Evolutionary conservation across 768 basidiomycete genomes (phyloP).

Genomic region (Psilocybe tampanensis): DNA sequence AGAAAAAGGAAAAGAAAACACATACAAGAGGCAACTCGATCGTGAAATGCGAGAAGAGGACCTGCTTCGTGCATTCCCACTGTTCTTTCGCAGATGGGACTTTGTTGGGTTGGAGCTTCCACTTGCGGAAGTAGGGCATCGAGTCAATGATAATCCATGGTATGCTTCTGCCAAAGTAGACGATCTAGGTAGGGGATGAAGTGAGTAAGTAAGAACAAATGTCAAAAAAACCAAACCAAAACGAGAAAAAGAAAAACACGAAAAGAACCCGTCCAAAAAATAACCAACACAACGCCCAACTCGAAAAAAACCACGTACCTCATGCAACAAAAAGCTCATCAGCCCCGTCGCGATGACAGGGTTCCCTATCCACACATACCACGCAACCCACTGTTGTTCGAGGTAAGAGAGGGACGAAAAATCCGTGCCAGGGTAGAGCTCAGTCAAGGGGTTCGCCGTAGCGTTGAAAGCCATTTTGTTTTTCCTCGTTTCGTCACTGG

Average conservation of each 20-base stretch:
- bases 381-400: constrained; percentile 82
- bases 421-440: constrained; percentile 61
- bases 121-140: constrained; percentile 90
- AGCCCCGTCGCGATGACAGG: constrained; percentile 92
- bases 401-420: constrained; percentile 63
- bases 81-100: constrained; percentile 80
- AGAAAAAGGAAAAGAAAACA: constrained; percentile 16
- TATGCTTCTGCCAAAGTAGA: constrained; percentile 94
- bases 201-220: background rate
- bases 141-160: constrained; percentile 97
- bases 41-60: constrained; percentile 94
- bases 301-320: no score
- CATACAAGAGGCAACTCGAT: constrained; percentile 88
- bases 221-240: background rate
- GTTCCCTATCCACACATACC: constrained; percentile 88
- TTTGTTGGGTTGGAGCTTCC: constrained; percentile 92
- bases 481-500: no score
- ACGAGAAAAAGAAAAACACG: background rate
- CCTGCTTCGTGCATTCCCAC: constrained; percentile 95
- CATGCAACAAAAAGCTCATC: constrained; percentile 91
- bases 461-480: constrained; percentile 49
- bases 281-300: no score
- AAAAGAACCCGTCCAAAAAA: no score
- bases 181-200: no score
- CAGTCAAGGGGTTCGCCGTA: constrained; percentile 23